Percentiles rank a stretch among this genome's conserved stretches.
These are phyloP conservation scores for Paraglomus occultum DNA, from an alignment of 192 early-diverging fungal species.

Conservation along the genomic window DNA sequence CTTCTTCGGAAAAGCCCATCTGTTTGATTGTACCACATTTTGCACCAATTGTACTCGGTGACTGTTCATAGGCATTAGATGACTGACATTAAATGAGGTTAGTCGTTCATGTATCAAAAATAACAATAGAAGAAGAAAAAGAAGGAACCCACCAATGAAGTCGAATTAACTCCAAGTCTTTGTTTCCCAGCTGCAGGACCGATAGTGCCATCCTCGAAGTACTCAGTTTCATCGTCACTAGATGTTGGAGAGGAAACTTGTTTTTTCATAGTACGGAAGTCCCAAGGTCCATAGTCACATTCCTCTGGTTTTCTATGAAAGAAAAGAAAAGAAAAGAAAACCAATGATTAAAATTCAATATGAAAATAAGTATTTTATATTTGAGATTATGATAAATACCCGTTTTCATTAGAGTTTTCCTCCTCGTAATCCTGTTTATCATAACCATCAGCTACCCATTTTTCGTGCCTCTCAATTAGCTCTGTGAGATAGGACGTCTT, in stretches of 20 bases:
- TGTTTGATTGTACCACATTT: conserved; percentile 42
- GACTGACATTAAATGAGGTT: background rate
- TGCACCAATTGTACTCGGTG: conserved; percentile 31
- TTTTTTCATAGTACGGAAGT: conserved; percentile 53
- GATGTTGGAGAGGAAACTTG: conserved; percentile 29
- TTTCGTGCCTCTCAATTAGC: conserved; percentile 79
- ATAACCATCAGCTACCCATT: conserved; percentile 63
- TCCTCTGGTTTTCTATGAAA: conserved; percentile 18
- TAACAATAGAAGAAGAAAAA: background rate
- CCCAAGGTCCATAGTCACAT: conserved; percentile 49
- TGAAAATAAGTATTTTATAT: background rate
- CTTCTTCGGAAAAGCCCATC: conserved; percentile 19
- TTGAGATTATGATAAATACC: background rate
- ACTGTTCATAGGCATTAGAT: conserved; percentile 1
- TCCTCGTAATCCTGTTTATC: conserved; percentile 43
- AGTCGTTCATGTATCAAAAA: background rate
- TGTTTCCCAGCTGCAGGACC: conserved; percentile 30
- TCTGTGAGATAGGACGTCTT: conserved; percentile 85
- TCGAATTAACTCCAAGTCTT: conserved; percentile 8
- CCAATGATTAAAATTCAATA: background rate
- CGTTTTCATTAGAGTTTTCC: conserved; percentile 31
- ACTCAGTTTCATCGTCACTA: conserved; percentile 23
- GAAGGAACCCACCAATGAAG: background rate
- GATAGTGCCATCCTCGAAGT: conserved; percentile 14
- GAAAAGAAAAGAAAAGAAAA: background rate